Evolutionary conservation across 345 rosid species (phyloP), one percentile per base, ranked within the genome.

Genomic region (Camelina neglecta): DNA sequence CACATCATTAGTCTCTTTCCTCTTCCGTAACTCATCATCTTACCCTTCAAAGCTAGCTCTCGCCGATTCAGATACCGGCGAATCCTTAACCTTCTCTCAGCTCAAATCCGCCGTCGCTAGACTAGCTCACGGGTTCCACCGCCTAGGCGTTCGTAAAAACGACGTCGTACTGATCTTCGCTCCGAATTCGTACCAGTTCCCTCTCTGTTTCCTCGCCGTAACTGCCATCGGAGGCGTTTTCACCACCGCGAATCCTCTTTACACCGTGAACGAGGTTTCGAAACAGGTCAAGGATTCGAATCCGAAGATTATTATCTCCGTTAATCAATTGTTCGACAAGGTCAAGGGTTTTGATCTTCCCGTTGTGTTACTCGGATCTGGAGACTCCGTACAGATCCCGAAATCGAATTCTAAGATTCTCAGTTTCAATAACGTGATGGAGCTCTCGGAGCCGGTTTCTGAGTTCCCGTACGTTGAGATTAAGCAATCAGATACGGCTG

Each of bases 181-280:
- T 35, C 98, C 97, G 2, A 94, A 94, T 79, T 92, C 97, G 1
- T 72, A 86, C 73, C 95, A 86, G 21, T 86, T 78, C 71, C 93
- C 91, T 24, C 62, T 92, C 72, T 92, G 95, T 65, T 89, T 94
- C 77, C 85, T 92, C 56, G 93, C 92, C 29, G 69, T 86, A 12
- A 55, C 85, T 4, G 84, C 96, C 5, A 65, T 90, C 26, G 97
- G 98, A 11, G 96, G 85, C 5, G 72, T 92, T 23, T 85, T 88
- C 29, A 90, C 97, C 38, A 92, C 98, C 41, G 88, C 77, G 10
- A 91, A 93, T 67, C 97, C 95, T 60, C 62, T 83, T n/a, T 93
- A 90, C 81, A 88, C 96, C 1, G 80, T 78, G 1, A 21, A 21
- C 3, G 98, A 94, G 48, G 56, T 92, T 56, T 83, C 86, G 0